phyloP scores from a whole-genome alignment of 495 filamentous ascomycete species.

The Cetradonia linearis region DNA sequence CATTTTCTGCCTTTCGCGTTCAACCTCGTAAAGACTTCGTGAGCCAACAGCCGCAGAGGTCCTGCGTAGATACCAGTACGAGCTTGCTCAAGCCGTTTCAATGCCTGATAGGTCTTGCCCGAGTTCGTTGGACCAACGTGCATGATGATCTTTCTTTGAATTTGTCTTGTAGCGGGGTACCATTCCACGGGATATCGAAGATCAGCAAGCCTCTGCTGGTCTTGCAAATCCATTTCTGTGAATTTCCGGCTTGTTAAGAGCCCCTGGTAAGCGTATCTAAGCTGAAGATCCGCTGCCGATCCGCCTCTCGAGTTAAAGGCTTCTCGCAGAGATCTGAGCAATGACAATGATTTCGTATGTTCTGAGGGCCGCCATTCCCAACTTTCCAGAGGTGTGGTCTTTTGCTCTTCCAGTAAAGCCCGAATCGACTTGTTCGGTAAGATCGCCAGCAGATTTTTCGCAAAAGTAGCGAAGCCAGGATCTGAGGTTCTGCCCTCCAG shows the following conservation, averaged over 20 bases:
- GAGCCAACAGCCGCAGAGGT: conserved; percentile 79
- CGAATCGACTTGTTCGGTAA: conserved; percentile 4
- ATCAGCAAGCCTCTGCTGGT: conserved; percentile 63
- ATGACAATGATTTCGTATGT: conserved; percentile 10
- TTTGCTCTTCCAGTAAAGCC: not conserved
- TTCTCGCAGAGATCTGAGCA: conserved; percentile 37
- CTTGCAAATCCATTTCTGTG: conserved; percentile 38
- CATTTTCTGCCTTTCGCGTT: conserved; percentile 62
- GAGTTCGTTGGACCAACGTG: conserved; percentile 98
- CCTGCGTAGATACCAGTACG: conserved; percentile 81
- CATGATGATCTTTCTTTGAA: conserved; percentile 76
- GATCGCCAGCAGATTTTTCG: conserved; percentile 4
- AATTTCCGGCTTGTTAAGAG: conserved; percentile 36
- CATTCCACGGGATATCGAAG: conserved; percentile 79
- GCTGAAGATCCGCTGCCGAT: conserved; percentile 40
- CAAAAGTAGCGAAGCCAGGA: conserved; percentile 12
- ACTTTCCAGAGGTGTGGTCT: not conserved
- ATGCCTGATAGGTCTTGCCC: conserved; percentile 91
- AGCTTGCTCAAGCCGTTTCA: conserved; percentile 72
- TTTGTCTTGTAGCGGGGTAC: conserved; percentile 70
- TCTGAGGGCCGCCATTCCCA: conserved; percentile 17
- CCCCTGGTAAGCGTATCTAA: conserved; percentile 51
- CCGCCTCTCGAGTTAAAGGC: conserved; percentile 43
- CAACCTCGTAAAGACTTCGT: conserved; percentile 83
- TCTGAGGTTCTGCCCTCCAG: conserved; percentile 2